Evolutionary conservation across 176 grass and related monocot species (phyloP).

Genomic region (Miscanthus lutarioriparius): DNA sequence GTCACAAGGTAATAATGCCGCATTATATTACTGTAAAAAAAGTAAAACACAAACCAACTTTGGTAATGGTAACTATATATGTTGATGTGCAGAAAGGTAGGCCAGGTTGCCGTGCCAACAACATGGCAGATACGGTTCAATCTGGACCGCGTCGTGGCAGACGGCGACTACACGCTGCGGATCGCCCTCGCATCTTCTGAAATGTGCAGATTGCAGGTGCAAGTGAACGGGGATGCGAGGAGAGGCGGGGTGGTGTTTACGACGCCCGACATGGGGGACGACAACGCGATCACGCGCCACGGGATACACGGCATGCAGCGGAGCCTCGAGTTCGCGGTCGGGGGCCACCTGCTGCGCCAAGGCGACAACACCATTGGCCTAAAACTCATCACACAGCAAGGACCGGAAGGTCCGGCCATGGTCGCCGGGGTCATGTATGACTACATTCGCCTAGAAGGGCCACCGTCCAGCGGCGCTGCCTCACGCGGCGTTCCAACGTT

Average conservation of each 20-base stretch:
- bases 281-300: constrained; percentile 67
- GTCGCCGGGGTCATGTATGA: constrained; percentile 65
- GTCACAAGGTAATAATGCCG: constrained; percentile 48
- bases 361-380: constrained; percentile 56
- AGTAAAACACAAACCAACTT: neutral
- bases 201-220: constrained; percentile 42
- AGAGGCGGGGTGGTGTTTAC: constrained; percentile 3
- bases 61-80: neutral
- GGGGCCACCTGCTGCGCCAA: constrained; percentile 29
- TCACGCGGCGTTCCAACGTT: neutral
- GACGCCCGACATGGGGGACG: constrained; percentile 47
- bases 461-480: neutral
- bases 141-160: neutral
- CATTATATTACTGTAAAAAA: neutral
- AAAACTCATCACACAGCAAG: constrained; percentile 29
- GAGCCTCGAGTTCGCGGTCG: constrained; percentile 44
- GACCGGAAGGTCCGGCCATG: neutral
- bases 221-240: neutral
- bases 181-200: constrained; percentile 50
- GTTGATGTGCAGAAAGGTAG: constrained; percentile 34
- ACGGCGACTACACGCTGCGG: constrained; percentile 44
- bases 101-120: constrained; percentile 14
- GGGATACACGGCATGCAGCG: constrained; percentile 49
- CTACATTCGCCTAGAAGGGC: constrained; percentile 57
- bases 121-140: constrained; percentile 59